These are phyloP conservation scores for Diddensiella santjacobensis DNA, from an alignment of 805 yeast species.

Conservation along the genomic window DNA sequence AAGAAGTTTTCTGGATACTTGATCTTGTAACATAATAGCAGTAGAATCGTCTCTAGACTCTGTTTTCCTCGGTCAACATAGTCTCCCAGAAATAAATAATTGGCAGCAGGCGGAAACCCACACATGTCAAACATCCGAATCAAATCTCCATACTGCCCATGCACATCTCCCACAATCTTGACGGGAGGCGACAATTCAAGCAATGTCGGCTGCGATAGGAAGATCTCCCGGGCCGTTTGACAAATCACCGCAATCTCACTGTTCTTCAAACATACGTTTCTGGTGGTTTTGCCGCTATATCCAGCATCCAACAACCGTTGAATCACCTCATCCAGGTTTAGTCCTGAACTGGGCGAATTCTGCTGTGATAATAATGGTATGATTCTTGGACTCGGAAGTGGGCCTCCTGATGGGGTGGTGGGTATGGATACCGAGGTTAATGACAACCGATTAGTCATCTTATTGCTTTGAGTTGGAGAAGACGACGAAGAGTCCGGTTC, in stretches of 20 bases:
- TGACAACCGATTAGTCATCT: slow-evolving; percentile 1
- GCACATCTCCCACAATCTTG: slow-evolving; percentile 89
- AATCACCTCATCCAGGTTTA: slow-evolving; percentile 81
- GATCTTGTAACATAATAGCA: slow-evolving; percentile 87
- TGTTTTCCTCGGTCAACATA: slow-evolving; percentile 98
- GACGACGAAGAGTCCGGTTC: not conserved
- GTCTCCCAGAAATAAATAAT: slow-evolving; percentile 90
- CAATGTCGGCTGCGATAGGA: slow-evolving; percentile 84
- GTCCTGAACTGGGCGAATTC: slow-evolving; percentile 15
- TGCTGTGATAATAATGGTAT: slow-evolving; percentile 11
- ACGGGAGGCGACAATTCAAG: slow-evolving; percentile 84
- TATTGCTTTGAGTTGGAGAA: slow-evolving; percentile 2
- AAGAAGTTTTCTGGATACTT: slow-evolving; percentile 96
- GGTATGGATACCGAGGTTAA: slow-evolving; percentile 18
- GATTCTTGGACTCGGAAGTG: slow-evolving; percentile 14
- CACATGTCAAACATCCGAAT: slow-evolving; percentile 89
- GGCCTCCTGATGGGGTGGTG: slow-evolving; percentile 22
- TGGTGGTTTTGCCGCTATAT: slow-evolving; percentile 89
- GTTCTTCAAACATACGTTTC: slow-evolving; percentile 81
- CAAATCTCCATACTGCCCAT: slow-evolving; percentile 92
- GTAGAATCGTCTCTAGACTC: slow-evolving; percentile 83
- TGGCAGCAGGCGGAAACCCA: slow-evolving; percentile 94
- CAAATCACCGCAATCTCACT: slow-evolving; percentile 87
- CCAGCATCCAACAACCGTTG: slow-evolving; percentile 94
- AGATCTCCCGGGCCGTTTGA: slow-evolving; percentile 81